Evolutionary conservation across 805 yeast genomes (phyloP).

Genomic region (Hanseniaspora singularis): DNA sequence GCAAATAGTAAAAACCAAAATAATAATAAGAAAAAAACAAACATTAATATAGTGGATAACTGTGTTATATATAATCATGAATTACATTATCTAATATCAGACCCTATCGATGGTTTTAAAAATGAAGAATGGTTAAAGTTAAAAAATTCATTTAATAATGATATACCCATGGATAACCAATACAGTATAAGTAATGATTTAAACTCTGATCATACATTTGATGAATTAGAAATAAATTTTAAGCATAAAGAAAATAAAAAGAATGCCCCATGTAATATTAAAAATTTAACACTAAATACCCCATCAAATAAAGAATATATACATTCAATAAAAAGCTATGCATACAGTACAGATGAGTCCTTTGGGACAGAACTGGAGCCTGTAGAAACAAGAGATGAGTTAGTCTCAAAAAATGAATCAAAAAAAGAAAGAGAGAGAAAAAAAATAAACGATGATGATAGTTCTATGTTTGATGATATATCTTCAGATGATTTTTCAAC

Average conservation of each 20-base stretch:
- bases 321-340: constrained; percentile 11
- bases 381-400: constrained; percentile 10
- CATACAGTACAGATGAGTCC: constrained; percentile 13
- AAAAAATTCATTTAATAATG: constrained; percentile 8
- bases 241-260: neutral
- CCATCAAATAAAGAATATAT: neutral
- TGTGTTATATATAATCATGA: constrained; percentile 24
- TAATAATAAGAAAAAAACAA: constrained; percentile 17
- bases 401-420: neutral
- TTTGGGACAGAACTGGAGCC: constrained; percentile 13
- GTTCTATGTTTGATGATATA: neutral
- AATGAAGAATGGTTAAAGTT: constrained; percentile 24
- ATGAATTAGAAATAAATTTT: constrained; percentile 1
- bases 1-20: constrained; percentile 16
- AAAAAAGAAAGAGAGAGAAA: neutral
- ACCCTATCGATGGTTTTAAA: constrained; percentile 24
- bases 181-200: neutral
- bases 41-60: neutral
- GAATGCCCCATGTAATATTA: no score
- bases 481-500: constrained; percentile 2
- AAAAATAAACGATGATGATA: constrained; percentile 10
- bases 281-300: no score
- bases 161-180: constrained; percentile 7
- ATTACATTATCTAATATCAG: constrained; percentile 26
- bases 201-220: no score